phyloP scores from a whole-genome alignment of 306 rosid genomes.

The Ormosia semicastrata region DNA sequence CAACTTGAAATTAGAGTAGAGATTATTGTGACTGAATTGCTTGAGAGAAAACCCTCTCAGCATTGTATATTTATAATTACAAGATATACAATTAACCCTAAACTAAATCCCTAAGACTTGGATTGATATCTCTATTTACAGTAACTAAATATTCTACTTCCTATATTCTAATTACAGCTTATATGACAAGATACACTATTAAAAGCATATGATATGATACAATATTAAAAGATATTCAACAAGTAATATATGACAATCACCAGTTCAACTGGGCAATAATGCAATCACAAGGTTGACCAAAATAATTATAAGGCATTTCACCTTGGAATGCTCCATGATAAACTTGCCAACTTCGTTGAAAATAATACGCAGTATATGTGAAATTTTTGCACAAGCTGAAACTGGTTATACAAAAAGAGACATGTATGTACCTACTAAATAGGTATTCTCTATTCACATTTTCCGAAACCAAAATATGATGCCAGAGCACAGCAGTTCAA shows the following conservation, averaged over 20 bases:
- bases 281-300: neutral
- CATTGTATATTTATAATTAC: too few species aligned
- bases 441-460: neutral
- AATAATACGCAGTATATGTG: neutral
- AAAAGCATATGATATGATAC: too few species aligned
- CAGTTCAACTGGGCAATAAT: constrained; percentile 1
- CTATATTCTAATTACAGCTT: too few species aligned
- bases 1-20: too few species aligned
- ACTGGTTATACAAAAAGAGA: neutral
- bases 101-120: too few species aligned
- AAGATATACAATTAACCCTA: too few species aligned
- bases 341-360: neutral
- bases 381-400: neutral
- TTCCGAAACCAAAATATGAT: neutral
- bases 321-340: neutral
- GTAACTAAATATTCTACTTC: too few species aligned
- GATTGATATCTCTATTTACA: too few species aligned
- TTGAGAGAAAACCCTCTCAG: too few species aligned
- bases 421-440: neutral
- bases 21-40: too few species aligned
- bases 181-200: too few species aligned
- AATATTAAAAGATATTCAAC: neutral
- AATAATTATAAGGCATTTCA: neutral
- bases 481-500: neutral
- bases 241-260: constrained; percentile 6